phyloP scores from a whole-genome alignment of 1,139 yeast genomes.

The Diutina neorugosa region DNA sequence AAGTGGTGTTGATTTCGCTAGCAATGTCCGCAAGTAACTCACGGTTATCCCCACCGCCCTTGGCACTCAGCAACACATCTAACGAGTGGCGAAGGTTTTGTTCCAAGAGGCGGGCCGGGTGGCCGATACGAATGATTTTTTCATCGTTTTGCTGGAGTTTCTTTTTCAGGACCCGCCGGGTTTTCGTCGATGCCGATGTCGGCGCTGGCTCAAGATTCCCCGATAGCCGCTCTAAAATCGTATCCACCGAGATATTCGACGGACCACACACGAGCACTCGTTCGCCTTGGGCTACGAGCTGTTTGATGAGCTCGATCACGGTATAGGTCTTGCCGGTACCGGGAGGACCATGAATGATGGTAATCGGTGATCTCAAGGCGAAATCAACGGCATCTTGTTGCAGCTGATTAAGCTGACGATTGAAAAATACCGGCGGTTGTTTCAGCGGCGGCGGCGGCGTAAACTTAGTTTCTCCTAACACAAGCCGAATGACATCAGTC shows the following conservation, averaged over 20 bases:
- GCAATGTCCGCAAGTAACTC: constrained; percentile 57
- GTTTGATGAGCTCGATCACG: constrained; percentile 71
- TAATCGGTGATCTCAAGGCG: constrained; percentile 27
- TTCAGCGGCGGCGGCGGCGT: neutral
- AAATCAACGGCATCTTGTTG: constrained; percentile 39
- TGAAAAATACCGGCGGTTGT: constrained; percentile 22
- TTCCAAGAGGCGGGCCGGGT: constrained; percentile 75
- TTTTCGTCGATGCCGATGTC: constrained; percentile 6
- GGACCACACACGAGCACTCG: constrained; percentile 88
- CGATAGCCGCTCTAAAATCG: constrained; percentile 71
- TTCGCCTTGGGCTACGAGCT: constrained; percentile 46
- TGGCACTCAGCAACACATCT: constrained; percentile 43
- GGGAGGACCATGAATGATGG: constrained; percentile 40
- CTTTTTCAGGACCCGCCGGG: constrained; percentile 9
- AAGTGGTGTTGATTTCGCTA: constrained; percentile 52
- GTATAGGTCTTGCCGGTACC: constrained; percentile 65
- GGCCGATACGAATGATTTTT: constrained; percentile 66
- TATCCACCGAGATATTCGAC: constrained; percentile 90
- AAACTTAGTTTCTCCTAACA: constrained; percentile 27
- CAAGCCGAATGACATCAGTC: constrained; percentile 27
- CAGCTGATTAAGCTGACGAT: constrained; percentile 49
- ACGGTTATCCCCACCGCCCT: constrained; percentile 34
- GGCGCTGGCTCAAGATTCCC: constrained; percentile 7
- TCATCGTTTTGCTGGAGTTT: constrained; percentile 20
- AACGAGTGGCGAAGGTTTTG: constrained; percentile 60